Conservation (phyloP, 1,139 yeast species). For the Sugiyamaella xylanicola region DNA sequence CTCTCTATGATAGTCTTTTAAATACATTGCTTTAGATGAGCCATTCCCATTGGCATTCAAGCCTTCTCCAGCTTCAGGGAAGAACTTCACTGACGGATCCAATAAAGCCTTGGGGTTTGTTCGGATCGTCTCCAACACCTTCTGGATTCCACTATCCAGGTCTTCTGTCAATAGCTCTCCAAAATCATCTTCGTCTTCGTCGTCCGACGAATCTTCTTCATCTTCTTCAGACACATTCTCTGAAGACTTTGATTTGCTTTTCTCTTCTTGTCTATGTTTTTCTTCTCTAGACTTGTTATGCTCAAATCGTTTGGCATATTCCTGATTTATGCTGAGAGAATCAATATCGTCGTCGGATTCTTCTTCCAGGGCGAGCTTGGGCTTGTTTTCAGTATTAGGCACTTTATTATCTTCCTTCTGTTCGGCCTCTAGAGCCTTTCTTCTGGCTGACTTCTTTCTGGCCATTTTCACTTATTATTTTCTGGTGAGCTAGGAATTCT, state of each 20-base stretch:
- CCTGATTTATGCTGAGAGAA: conserved; percentile 34
- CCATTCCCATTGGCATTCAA: conserved; percentile 23
- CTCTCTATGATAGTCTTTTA: conserved; percentile 91
- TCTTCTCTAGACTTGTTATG: conserved; percentile 42
- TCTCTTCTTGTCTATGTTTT: conserved; percentile 36
- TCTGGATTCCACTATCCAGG: conserved; percentile 75
- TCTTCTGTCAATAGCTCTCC: conserved; percentile 88
- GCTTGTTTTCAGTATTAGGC: conserved; percentile 12
- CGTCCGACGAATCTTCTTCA: conserved; percentile 42
- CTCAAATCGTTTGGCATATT: conserved; percentile 40
- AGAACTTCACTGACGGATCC: conserved; percentile 69
- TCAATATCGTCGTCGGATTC: conserved; percentile 36
- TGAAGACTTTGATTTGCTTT: conserved; percentile 32
- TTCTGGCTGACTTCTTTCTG: conserved; percentile 87
- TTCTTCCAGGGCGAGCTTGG: conserved; percentile 22
- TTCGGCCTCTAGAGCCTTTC: conserved; percentile 64
- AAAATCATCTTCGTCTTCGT: conserved; percentile 88
- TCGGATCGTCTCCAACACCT: conserved; percentile 70
- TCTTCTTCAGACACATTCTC: conserved; percentile 35
- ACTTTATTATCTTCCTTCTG: conserved; percentile 22
- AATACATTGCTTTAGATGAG: conserved; percentile 69
- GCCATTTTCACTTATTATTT: conserved; percentile 54
- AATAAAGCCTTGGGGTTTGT: conserved; percentile 61
- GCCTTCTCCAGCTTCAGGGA: conserved; percentile 52
- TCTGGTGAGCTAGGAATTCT: neutral